Percentiles rank a stretch among this genome's conserved stretches.
phyloP scores from a whole-genome alignment of 176 grass and related monocot genomes.

The Oropetium thomaeum region DNA sequence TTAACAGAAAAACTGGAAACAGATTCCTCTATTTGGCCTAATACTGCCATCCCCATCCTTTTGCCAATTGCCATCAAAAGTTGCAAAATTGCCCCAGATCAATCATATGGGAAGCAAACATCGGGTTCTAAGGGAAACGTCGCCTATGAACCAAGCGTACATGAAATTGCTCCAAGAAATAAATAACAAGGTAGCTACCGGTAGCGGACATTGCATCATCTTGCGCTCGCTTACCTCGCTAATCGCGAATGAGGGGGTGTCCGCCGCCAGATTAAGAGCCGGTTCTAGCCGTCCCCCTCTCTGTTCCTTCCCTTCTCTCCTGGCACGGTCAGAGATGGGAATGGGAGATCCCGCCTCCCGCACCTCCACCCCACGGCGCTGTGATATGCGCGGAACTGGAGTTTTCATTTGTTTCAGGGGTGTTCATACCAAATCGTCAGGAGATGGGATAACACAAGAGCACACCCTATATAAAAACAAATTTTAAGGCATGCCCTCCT shows the following conservation, averaged over 20 bases:
- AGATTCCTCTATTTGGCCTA: neutral
- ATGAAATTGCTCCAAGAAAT: neutral
- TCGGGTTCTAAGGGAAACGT: neutral
- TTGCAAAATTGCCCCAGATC: neutral
- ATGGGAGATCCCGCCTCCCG: neutral
- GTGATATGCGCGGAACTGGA: neutral
- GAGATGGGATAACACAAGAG: no score
- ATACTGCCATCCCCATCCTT: neutral
- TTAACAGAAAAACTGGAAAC: neutral
- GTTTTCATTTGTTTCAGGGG: no score
- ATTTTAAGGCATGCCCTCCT: neutral
- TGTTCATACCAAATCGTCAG: no score
- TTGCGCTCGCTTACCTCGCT: slow-evolving; percentile 1
- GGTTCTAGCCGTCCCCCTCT: neutral
- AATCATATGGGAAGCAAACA: no score
- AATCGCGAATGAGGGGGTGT: neutral
- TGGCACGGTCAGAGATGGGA: neutral
- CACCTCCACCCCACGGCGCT: neutral
- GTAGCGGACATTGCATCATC: neutral
- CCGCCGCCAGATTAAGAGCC: neutral
- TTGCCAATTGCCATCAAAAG: neutral
- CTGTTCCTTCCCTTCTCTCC: neutral
- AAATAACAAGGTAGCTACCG: neutral
- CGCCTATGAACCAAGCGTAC: neutral
- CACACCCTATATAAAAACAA: neutral